Conservation (phyloP, 2,329 filamentous ascomycete genomes). For the Mycosphaerella arachidis region DNA sequence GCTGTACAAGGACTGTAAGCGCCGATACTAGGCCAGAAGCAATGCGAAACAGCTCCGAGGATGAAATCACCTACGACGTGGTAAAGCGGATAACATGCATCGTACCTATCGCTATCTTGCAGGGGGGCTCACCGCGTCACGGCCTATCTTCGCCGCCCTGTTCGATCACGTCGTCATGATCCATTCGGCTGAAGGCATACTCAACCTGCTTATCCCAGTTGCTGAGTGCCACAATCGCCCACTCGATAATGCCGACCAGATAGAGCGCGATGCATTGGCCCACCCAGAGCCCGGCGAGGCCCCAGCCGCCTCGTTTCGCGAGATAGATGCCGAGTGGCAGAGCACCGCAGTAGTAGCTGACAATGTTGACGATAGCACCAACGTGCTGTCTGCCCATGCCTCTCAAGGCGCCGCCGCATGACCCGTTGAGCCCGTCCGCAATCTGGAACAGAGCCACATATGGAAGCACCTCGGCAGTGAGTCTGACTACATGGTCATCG, state of each 20-base stretch:
- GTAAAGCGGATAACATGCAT: conserved; percentile 1
- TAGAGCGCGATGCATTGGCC: conserved; percentile 63
- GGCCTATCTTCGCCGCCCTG: conserved; percentile 17
- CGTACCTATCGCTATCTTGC: conserved; percentile 9
- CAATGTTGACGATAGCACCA: conserved; percentile 73
- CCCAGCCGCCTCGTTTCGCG: conserved; percentile 76
- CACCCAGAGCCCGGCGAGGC: conserved; percentile 73
- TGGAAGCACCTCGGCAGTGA: conserved; percentile 75
- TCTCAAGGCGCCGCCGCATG: conserved; percentile 72
- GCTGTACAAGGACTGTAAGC: not conserved
- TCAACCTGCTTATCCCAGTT: conserved; percentile 71
- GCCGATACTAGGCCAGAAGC: not conserved
- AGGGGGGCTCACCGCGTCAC: not conserved
- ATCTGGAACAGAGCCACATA: conserved; percentile 88
- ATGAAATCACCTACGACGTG: not conserved
- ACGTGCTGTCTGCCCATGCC: conserved; percentile 86
- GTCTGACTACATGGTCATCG: conserved; percentile 63
- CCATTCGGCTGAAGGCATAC: conserved; percentile 67
- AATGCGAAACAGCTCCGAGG: not conserved
- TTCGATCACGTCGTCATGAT: conserved; percentile 46
- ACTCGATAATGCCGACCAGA: conserved; percentile 71
- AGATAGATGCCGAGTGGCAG: conserved; percentile 78
- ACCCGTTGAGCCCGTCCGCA: conserved; percentile 79
- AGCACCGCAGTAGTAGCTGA: conserved; percentile 80
- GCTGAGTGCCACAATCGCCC: conserved; percentile 72